Conservation (phyloP, 768 basidiomycete genomes). For the Psilocybe sp. region DNA sequence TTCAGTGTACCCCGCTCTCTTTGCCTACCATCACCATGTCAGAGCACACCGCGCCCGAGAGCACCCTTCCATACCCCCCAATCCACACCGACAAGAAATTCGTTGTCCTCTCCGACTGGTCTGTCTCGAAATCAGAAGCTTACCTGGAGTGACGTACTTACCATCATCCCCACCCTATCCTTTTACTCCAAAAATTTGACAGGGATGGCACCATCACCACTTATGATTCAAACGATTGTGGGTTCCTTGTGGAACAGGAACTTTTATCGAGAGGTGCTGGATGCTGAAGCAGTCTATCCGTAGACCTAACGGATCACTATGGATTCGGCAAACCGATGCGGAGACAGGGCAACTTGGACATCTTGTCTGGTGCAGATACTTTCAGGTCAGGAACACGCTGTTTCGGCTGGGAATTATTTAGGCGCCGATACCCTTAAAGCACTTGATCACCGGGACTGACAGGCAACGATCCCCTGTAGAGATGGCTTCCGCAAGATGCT, state of each 20-base stretch:
- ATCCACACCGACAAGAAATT: constrained; percentile 79
- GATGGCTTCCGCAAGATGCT: constrained; percentile 91
- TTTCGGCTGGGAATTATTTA: background rate
- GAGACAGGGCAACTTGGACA: constrained; percentile 68
- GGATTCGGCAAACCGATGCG: constrained; percentile 80
- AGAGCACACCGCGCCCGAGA: constrained; percentile 40
- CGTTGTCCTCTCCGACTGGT: constrained; percentile 91
- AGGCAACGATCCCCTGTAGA: constrained; percentile 40
- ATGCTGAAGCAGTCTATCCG: background rate
- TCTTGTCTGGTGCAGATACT: constrained; percentile 60
- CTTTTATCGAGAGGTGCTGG: background rate
- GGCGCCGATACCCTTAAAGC: constrained; percentile 13
- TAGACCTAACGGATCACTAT: constrained; percentile 86
- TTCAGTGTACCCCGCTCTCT: background rate
- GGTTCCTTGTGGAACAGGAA: constrained; percentile 15
- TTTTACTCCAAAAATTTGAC: constrained; percentile 7
- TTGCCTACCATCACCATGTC: constrained; percentile 21
- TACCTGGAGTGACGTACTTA: background rate
- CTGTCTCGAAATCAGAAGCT: constrained; percentile 27
- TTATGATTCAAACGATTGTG: constrained; percentile 91
- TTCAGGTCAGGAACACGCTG: constrained; percentile 51
- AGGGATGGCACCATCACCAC: constrained; percentile 96
- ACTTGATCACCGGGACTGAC: background rate
- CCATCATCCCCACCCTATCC: constrained; percentile 3
- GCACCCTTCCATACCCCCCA: constrained; percentile 78